Conservation (phyloP, 164 flowering plant species). For the Dillenia turbinata region DNA sequence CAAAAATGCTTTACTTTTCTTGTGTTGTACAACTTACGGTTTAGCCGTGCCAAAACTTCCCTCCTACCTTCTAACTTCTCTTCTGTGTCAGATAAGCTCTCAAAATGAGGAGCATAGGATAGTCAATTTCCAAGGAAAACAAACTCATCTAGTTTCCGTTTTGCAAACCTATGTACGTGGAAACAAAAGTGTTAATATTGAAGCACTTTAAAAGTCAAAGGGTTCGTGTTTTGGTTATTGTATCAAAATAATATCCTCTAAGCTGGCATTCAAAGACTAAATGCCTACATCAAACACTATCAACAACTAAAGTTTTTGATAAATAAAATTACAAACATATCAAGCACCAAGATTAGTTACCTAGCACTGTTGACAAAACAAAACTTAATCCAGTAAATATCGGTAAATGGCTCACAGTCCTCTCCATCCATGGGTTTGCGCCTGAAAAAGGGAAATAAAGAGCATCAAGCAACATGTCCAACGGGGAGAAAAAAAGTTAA, state of each 20-base stretch:
- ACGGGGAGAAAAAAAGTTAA: background rate
- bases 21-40: constrained; percentile 37
- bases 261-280: no score
- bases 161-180: constrained; percentile 64
- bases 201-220: background rate
- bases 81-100: constrained; percentile 69
- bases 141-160: constrained; percentile 81
- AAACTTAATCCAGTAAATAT: constrained; percentile 90
- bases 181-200: background rate
- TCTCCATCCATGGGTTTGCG: constrained; percentile 94
- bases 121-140: constrained; percentile 76
- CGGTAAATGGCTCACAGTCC: constrained; percentile 78
- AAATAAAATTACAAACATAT: background rate
- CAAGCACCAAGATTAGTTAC: constrained; percentile 23
- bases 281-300: background rate
- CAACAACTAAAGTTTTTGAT: no score
- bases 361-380: constrained; percentile 69
- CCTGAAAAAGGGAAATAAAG: constrained; percentile 26
- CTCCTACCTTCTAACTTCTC: constrained; percentile 76
- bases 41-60: constrained; percentile 72
- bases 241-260: no score
- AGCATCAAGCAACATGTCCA: background rate
- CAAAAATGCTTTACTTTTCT: background rate
- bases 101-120: constrained; percentile 83
- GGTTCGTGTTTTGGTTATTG: background rate